Conservation (phyloP, 305 asterid species). For the Solanum hybrid region DNA sequence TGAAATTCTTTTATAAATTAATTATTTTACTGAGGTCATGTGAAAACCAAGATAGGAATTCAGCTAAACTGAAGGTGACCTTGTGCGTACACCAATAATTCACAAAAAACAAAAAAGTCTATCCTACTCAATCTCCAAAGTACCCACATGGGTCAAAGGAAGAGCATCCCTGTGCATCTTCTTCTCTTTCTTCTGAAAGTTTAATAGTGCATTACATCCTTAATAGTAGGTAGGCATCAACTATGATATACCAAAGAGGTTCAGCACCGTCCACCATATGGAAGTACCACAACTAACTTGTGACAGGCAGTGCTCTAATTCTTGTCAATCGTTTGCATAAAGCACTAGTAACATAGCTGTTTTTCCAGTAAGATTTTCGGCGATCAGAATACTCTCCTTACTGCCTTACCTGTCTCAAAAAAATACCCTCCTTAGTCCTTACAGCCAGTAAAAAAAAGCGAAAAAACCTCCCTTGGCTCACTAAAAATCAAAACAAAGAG, state of each 20-base stretch:
- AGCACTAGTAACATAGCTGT: neutral
- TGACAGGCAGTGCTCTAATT: neutral
- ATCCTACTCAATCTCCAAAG: neutral
- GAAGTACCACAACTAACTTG: neutral
- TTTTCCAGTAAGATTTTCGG: neutral
- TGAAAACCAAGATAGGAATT: neutral
- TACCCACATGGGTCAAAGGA: neutral
- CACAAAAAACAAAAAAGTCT: neutral
- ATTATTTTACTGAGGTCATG: neutral
- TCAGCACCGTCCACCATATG: neutral
- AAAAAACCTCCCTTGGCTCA: neutral
- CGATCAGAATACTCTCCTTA: neutral
- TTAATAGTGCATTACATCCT: neutral
- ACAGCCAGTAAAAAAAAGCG: neutral
- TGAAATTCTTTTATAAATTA: neutral
- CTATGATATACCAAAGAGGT: neutral
- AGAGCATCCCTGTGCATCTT: neutral
- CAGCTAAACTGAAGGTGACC: neutral
- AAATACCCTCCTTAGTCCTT: neutral
- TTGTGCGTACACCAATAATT: neutral
- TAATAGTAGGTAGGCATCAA: neutral
- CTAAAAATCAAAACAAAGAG: neutral
- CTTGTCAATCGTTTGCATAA: neutral
- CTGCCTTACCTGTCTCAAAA: neutral
- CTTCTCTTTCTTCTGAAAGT: neutral